Evolutionary conservation across 257 asterid genomes (phyloP).

Genomic region (Capsicum pubescens): DNA sequence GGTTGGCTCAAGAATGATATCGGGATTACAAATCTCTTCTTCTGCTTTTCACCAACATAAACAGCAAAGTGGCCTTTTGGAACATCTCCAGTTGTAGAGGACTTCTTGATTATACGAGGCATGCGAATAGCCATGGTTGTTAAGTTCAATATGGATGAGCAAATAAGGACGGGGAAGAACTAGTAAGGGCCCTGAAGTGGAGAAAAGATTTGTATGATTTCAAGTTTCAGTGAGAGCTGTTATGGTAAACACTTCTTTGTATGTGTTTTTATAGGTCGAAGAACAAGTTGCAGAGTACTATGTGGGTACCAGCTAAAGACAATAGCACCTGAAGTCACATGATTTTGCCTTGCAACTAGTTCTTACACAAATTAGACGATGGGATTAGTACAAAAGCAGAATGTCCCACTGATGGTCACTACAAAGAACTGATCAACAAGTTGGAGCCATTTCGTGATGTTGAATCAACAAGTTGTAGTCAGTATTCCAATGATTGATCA

Average conservation of each 20-base stretch:
- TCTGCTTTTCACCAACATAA: conserved; percentile 55
- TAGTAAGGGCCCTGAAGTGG: background rate
- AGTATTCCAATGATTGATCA: background rate
- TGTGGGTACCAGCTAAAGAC: background rate
- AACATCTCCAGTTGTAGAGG: conserved; percentile 29
- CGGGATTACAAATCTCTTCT: conserved; percentile 45
- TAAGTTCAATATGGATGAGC: background rate
- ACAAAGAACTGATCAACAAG: background rate
- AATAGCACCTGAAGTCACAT: background rate
- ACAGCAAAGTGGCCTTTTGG: conserved; percentile 66
- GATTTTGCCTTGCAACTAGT: background rate
- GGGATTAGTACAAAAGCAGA: background rate
- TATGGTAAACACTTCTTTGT: background rate
- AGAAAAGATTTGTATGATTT: background rate
- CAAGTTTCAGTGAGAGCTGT: background rate
- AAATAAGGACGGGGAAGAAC: background rate
- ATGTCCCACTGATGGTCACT: background rate
- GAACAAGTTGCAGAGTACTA: background rate
- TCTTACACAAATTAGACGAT: background rate
- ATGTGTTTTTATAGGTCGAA: background rate
- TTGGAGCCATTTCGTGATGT: background rate
- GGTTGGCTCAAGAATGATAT: conserved; percentile 48
- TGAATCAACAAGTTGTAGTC: background rate
- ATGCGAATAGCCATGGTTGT: background rate
- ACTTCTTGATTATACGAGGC: conserved; percentile 15